Conservation (phyloP, 805 yeast genomes). For the Kazachstania kunashirensis region DNA sequence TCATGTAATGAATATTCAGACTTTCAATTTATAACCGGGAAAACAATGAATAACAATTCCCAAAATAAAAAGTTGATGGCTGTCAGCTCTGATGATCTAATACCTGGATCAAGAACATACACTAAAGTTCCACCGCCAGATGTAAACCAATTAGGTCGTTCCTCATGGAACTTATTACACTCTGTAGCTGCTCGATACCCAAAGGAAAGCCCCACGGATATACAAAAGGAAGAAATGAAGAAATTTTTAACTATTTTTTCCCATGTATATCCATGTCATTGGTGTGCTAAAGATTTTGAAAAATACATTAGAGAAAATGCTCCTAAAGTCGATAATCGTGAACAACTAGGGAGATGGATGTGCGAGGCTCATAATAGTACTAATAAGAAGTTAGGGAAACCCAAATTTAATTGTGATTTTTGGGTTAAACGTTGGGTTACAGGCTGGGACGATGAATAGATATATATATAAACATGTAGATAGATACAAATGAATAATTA, state of each 20-base stretch:
- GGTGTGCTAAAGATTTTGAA: constrained; percentile 80
- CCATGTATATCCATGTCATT: constrained; percentile 85
- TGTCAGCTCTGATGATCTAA: constrained; percentile 8
- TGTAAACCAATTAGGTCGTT: constrained; percentile 64
- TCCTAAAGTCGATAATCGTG: constrained; percentile 56
- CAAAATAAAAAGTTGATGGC: not conserved
- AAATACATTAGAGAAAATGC: constrained; percentile 44
- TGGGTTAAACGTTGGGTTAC: constrained; percentile 95
- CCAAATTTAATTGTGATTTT: constrained; percentile 70
- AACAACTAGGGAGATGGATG: constrained; percentile 79
- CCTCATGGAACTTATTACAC: constrained; percentile 90
- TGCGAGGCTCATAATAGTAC: constrained; percentile 94
- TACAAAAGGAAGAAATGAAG: constrained; percentile 61
- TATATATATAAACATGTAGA: constrained; percentile 1
- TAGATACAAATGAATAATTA: too few relatives aligned
- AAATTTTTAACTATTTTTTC: constrained; percentile 64
- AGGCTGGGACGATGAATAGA: constrained; percentile 59
- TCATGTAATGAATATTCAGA: constrained; percentile 77
- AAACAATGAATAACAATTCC: constrained; percentile 5
- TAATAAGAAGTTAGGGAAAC: constrained; percentile 79
- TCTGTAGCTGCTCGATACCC: constrained; percentile 88
- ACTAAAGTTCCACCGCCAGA: constrained; percentile 73
- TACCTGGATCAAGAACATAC: constrained; percentile 26
- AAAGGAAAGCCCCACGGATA: constrained; percentile 41
- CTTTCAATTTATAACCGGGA: constrained; percentile 53